Percentiles rank a stretch among this genome's conserved stretches.
phyloP scores from a whole-genome alignment of 2,329 filamentous ascomycete genomes.

The Fusarium cyanostomum region DNA sequence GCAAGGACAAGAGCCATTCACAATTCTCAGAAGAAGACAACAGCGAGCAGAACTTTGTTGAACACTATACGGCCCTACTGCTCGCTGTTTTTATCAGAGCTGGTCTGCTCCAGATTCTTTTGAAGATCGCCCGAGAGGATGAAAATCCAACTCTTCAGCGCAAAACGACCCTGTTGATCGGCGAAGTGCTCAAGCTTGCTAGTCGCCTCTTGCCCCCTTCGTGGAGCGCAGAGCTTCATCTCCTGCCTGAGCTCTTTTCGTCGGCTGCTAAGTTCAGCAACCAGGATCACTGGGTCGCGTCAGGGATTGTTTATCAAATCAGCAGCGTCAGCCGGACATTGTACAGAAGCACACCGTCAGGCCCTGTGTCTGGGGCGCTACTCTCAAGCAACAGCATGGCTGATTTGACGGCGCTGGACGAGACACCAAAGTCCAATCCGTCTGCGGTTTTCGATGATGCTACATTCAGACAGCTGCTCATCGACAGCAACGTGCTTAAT shows the following conservation, averaged over 20 bases:
- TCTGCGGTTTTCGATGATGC: constrained; percentile 65
- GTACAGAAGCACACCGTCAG: constrained; percentile 75
- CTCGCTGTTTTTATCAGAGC: constrained; percentile 86
- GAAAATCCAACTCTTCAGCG: constrained; percentile 78
- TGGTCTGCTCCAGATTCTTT: constrained; percentile 71
- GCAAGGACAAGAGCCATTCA: constrained; percentile 59
- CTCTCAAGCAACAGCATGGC: constrained; percentile 57
- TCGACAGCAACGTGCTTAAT: constrained; percentile 86
- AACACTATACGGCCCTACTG: constrained; percentile 92
- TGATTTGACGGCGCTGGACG: constrained; percentile 63
- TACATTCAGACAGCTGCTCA: constrained; percentile 69
- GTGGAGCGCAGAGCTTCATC: constrained; percentile 86
- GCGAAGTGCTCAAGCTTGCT: constrained; percentile 89
- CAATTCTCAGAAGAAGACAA: constrained; percentile 71
- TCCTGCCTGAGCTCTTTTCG: constrained; percentile 85
- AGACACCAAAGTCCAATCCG: constrained; percentile 62
- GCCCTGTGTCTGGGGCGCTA: constrained; percentile 49
- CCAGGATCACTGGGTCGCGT: constrained; percentile 80
- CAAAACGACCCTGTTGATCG: constrained; percentile 89
- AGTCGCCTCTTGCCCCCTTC: constrained; percentile 83
- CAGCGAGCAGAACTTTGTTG: constrained; percentile 84
- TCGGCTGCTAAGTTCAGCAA: constrained; percentile 77
- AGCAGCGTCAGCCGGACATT: constrained; percentile 96
- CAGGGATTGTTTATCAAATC: constrained; percentile 94
- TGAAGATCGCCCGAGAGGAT: constrained; percentile 73